A percentile compares a stretch with the other conserved stretches of the same genome.
Evolutionary conservation across 306 rosid species (phyloP).

Genomic region (Vigna radiata): DNA sequence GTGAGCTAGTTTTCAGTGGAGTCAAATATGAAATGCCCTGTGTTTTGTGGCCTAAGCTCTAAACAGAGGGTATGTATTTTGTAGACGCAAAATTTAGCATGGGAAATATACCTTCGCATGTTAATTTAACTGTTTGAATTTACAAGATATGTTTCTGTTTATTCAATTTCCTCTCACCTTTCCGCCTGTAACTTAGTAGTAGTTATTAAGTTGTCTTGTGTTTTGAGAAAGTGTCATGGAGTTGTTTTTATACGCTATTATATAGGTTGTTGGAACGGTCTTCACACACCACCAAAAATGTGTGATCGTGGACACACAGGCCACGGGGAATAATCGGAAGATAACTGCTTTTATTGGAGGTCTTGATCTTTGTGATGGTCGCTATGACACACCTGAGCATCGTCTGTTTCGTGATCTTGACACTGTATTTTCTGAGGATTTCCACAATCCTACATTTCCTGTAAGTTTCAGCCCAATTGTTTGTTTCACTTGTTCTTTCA

Average conservation of each 20-base stretch:
- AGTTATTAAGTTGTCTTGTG: conserved; percentile 3
- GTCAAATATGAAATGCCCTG: conserved; percentile 46
- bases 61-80: conserved; percentile 44
- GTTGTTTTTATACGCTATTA: conserved; percentile 47
- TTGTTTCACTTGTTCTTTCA: conserved; percentile 16
- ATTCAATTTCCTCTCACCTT: not conserved
- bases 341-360: conserved; percentile 94
- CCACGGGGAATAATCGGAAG: conserved; percentile 75
- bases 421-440: conserved; percentile 71
- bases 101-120: conserved; percentile 6
- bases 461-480: conserved; percentile 61
- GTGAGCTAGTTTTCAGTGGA: conserved; percentile 46
- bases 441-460: conserved; percentile 81
- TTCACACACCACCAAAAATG: conserved; percentile 98
- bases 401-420: conserved; percentile 74
- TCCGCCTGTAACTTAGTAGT: conserved; percentile 17
- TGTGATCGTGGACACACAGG: conserved; percentile 90
- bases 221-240: conserved; percentile 30
- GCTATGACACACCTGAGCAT: conserved; percentile 98
- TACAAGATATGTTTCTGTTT: conserved; percentile 20
- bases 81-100: conserved; percentile 38
- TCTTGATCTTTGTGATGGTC: conserved; percentile 94
- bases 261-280: conserved; percentile 84
- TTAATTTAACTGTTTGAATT: conserved; percentile 26
- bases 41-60: conserved; percentile 49